These are phyloP conservation scores for Dispira simplex DNA, from an alignment of 192 early-diverging fungal genomes.

Conservation along the genomic window DNA sequence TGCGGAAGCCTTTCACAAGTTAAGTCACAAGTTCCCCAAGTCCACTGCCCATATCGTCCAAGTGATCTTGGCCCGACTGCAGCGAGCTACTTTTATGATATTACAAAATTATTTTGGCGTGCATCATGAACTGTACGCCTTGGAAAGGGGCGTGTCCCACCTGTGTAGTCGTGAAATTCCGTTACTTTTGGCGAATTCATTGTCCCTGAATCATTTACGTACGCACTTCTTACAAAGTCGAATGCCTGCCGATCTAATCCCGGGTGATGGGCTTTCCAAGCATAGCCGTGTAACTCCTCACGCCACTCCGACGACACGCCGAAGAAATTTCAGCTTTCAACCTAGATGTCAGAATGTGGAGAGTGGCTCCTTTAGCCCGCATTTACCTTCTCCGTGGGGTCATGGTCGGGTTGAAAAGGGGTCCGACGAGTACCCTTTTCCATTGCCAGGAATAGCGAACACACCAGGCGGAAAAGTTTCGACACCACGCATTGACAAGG, in stretches of 20 bases:
- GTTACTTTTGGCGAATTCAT: conserved; percentile 13
- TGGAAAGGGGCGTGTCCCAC: conserved; percentile 73
- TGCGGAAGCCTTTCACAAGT: conserved; percentile 74
- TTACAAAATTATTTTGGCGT: conserved; percentile 79
- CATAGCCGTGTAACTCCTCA: not conserved
- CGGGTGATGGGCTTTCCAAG: conserved; percentile 12
- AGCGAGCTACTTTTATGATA: conserved; percentile 86
- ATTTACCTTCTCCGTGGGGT: too few relatives aligned
- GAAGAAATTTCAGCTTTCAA: too few relatives aligned
- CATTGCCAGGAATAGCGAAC: too few relatives aligned
- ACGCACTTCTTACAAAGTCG: conserved; percentile 15
- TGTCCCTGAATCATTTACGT: conserved; percentile 8
- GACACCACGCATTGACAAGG: too few relatives aligned
- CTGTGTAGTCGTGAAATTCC: conserved; percentile 37
- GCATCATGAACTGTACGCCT: conserved; percentile 68
- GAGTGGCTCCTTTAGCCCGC: too few relatives aligned
- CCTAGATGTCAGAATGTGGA: too few relatives aligned
- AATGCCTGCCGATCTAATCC: conserved; percentile 15
- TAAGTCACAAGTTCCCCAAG: conserved; percentile 81
- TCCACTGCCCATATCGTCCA: conserved; percentile 91
- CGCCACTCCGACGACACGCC: not conserved
- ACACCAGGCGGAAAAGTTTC: too few relatives aligned
- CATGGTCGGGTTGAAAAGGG: too few relatives aligned
- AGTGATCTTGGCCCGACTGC: conserved; percentile 88
- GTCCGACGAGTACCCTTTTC: too few relatives aligned